Evolutionary conservation across 257 asterid genomes (phyloP).

Genomic region (Avicennia marina): DNA sequence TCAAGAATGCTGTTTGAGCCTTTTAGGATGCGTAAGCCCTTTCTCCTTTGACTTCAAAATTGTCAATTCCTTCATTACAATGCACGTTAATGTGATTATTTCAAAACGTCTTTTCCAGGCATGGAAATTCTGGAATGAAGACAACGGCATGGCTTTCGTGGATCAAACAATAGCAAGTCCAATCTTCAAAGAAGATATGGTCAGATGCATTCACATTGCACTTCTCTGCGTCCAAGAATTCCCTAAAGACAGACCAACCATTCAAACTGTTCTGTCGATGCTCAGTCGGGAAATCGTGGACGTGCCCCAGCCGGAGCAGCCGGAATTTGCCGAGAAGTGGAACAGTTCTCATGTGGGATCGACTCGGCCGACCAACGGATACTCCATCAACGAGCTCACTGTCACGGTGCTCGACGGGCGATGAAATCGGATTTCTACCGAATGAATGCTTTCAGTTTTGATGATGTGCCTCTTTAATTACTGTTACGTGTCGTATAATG

Average conservation of each 20-base stretch:
- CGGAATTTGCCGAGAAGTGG: constrained; percentile 6
- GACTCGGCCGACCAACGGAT: neutral
- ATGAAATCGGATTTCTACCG: neutral
- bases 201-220: constrained; percentile 17
- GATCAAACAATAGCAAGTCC: constrained; percentile 11
- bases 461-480: no score
- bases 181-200: neutral
- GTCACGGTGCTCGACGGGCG: neutral
- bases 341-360: neutral
- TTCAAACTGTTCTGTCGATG: constrained; percentile 2
- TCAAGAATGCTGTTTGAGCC: constrained; percentile 20
- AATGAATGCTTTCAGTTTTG: no score
- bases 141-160: neutral
- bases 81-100: neutral
- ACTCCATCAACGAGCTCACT: neutral
- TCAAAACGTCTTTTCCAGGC: neutral
- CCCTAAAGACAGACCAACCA: constrained; percentile 1
- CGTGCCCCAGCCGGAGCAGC: constrained; percentile 6
- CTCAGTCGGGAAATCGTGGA: constrained; percentile 17
- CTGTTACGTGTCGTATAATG: no score
- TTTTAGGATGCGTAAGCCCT: constrained; percentile 23
- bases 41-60: neutral
- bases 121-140: constrained; percentile 24
- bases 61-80: no score
- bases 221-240: constrained; percentile 20